Conservation (phyloP, 2,329 filamentous ascomycete species). For the Metarhizium brunneum region DNA sequence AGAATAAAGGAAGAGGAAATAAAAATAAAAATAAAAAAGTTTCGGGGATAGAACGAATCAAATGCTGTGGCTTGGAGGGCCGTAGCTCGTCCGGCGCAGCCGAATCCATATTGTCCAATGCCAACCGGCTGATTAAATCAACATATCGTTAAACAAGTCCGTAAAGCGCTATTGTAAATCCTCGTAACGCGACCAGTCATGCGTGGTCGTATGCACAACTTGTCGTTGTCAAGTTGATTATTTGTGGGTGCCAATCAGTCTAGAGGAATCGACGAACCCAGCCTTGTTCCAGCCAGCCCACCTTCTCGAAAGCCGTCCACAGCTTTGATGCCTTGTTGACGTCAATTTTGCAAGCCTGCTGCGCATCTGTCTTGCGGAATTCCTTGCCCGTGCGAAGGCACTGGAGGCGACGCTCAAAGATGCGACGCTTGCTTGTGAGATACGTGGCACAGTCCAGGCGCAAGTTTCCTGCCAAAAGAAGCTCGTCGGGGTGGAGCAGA, state of each 20-base stretch:
- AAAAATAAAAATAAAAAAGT: background rate
- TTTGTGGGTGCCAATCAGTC: background rate
- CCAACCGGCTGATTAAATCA: background rate
- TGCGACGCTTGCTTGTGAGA: slow-evolving; percentile 83
- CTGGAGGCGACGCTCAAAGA: slow-evolving; percentile 70
- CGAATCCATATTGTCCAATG: slow-evolving; percentile 6
- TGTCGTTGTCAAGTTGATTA: background rate
- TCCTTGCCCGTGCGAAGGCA: slow-evolving; percentile 62
- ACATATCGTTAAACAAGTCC: background rate
- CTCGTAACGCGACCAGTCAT: background rate
- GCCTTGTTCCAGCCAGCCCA: slow-evolving; percentile 64
- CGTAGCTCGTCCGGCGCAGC: slow-evolving; percentile 2
- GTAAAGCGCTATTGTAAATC: background rate
- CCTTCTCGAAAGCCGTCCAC: slow-evolving; percentile 80
- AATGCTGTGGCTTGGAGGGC: background rate
- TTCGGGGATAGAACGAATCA: background rate
- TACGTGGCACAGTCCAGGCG: slow-evolving; percentile 83
- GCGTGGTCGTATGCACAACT: background rate
- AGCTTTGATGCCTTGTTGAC: slow-evolving; percentile 95
- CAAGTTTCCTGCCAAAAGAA: slow-evolving; percentile 66
- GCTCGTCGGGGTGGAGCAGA: slow-evolving; percentile 70
- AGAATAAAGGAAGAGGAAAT: slow-evolving; percentile 4
- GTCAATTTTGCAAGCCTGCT: slow-evolving; percentile 96
- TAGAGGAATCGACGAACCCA: slow-evolving; percentile 31
- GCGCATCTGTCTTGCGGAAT: slow-evolving; percentile 90